phyloP scores from a whole-genome alignment of 768 basidiomycete species.

The Cystofilobasidium ferigula region DNA sequence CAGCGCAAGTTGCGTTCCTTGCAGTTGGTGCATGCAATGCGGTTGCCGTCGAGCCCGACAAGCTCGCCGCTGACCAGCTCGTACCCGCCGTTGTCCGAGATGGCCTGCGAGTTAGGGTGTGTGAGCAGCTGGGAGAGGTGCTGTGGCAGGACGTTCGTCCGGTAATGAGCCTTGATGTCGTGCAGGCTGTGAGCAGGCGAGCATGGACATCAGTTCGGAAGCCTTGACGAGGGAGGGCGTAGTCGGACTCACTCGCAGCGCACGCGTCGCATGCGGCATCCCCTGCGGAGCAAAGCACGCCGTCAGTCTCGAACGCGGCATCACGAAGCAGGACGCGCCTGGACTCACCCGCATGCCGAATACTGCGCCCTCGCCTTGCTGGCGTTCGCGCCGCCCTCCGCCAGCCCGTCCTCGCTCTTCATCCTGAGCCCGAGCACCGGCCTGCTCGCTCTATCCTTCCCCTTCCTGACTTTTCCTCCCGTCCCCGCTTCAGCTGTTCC shows the following conservation, averaged over 20 bases:
- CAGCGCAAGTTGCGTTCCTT: constrained; percentile 79
- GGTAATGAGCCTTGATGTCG: constrained; percentile 43
- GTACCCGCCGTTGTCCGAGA: constrained; percentile 23
- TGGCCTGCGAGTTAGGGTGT: constrained; percentile 27
- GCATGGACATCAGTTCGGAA: not conserved
- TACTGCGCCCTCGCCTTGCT: not conserved
- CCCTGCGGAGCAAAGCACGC: not conserved
- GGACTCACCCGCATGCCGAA: not conserved
- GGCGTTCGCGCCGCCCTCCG: not conserved
- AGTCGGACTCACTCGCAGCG: not conserved
- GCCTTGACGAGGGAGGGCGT: not conserved
- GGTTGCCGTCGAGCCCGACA: constrained; percentile 27
- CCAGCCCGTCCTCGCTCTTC: not conserved
- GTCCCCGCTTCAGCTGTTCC: not conserved
- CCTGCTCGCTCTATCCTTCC: not conserved
- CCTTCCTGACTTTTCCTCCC: not conserved
- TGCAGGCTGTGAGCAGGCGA: constrained; percentile 50
- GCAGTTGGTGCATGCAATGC: constrained; percentile 72
- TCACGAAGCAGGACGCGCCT: not conserved
- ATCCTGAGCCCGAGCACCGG: not conserved
- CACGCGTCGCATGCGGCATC: not conserved
- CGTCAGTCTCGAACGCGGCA: too few species aligned
- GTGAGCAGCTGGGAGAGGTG: not conserved
- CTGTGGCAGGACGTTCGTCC: not conserved
- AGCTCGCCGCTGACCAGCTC: constrained; percentile 25